Percentiles rank a stretch among this genome's conserved stretches.
phyloP scores from a whole-genome alignment of 345 rosid genomes.

The Hirschfeldia incana region DNA sequence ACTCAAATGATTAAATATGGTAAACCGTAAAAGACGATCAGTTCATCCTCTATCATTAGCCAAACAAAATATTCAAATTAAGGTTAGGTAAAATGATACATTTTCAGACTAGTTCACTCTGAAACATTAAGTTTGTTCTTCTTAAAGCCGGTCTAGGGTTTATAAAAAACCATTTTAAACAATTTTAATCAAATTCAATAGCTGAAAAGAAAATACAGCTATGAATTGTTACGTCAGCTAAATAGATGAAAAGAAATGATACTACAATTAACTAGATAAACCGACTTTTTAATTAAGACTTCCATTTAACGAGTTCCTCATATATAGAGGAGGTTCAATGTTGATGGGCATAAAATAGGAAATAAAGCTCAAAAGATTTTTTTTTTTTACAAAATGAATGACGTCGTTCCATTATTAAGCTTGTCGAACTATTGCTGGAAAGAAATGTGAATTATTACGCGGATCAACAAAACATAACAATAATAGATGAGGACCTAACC shows the following conservation, averaged over 20 bases:
- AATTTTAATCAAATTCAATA: background rate
- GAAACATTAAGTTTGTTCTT: too few species aligned
- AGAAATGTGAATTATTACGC: background rate
- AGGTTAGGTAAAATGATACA: too few species aligned
- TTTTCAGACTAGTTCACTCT: too few species aligned
- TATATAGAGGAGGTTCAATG: background rate
- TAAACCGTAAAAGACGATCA: too few species aligned
- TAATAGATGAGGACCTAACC: background rate
- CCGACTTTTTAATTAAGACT: background rate
- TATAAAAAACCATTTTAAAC: too few species aligned
- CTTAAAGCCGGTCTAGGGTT: too few species aligned
- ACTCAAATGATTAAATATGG: too few species aligned
- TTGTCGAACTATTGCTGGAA: constrained; percentile 6
- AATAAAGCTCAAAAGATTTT: background rate
- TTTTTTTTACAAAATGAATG: background rate
- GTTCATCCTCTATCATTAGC: too few species aligned
- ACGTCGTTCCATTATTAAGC: constrained; percentile 16
- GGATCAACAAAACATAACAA: constrained; percentile 2
- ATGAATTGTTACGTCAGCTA: background rate
- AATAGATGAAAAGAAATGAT: too few species aligned
- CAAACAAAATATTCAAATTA: too few species aligned
- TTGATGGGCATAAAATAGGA: background rate
- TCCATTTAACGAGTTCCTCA: background rate
- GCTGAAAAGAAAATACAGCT: background rate
- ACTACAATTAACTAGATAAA: background rate